Evolutionary conservation across 202 grass and related monocot genomes (phyloP).

Genomic region (Schoenoplectus tabernaemontani): DNA sequence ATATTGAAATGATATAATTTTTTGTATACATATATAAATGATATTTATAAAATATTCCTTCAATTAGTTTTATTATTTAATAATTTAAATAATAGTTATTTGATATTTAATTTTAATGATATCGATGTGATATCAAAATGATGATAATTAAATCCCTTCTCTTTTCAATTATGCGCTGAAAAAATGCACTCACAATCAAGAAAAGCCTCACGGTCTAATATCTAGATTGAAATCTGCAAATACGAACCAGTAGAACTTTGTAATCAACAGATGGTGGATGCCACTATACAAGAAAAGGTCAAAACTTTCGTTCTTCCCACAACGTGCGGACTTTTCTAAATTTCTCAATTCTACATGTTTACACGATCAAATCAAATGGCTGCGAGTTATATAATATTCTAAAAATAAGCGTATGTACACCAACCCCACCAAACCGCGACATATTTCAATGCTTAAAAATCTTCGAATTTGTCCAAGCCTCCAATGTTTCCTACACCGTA

Average conservation of each 20-base stretch:
- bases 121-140: too few species aligned
- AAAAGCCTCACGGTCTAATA: not conserved
- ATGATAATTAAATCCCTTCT: too few species aligned
- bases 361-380: conserved; percentile 5
- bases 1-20: too few species aligned
- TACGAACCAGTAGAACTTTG: not conserved
- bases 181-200: not conserved
- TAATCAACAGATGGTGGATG: not conserved
- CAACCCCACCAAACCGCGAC: not conserved
- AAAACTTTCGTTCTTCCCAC: not conserved
- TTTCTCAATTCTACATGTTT: conserved; percentile 4
- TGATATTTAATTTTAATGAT: too few species aligned
- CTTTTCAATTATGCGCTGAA: too few species aligned
- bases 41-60: too few species aligned
- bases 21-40: too few species aligned
- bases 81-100: too few species aligned
- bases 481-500: not conserved
- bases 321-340: conserved; percentile 15
- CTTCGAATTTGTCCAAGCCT: not conserved
- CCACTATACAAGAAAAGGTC: not conserved
- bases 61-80: too few species aligned
- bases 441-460: not conserved
- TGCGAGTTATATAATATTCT: not conserved
- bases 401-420: not conserved
- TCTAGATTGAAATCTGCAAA: not conserved